Evolutionary conservation across 371 early-diverging fungal species (phyloP), one percentile per base, ranked within the genome.

Genomic region (Nosema granulosis): DNA sequence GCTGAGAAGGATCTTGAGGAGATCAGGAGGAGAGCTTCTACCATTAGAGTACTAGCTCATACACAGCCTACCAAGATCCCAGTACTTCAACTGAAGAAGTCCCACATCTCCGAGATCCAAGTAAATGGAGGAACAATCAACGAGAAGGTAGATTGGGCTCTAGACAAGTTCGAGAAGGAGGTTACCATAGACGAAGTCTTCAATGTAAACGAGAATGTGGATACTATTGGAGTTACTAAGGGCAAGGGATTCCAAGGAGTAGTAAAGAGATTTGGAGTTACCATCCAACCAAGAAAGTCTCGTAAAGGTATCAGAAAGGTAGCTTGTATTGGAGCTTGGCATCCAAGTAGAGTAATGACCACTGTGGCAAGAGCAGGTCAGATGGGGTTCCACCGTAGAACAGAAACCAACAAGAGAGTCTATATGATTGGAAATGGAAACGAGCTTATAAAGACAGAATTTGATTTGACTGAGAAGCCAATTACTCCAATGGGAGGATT

Each of bases 281-380:
- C 94, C 89, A 98, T 95, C 90, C 91, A 96, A 80, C 99, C 96
- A 74, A 90, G 97, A 87, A 98, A 98, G 92, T 95, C 97, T 61
- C 95, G 95, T 88, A 92, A 92, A 88, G 99, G 99, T 92, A 90
- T 94, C 80, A 92, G 99, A 86, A 98, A 98, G 92, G 96, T 98
- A 81, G 99, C 97, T 83, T 98, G 99, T 91, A 97, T 98, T 86
- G 99, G 99, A 87, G 96, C 99, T 77, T 98, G 99, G 99, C 99
- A 98, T 89, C 99, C 99, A 86, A 89, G 91, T 84, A 91, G 95
- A 80, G 99, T 98, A 87, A 93, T 94, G 94, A 94, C 76, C 91
- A 92, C 97, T 71, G 96, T 98, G 80, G 92, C 99, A 76, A 93
- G 99, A 87, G 94, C 97, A 82, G 99, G 99, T 92, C 97, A 96